Percentiles rank a stretch among this genome's conserved stretches.
These are phyloP conservation scores for Backusella macrospora DNA, from an alignment of 192 early-diverging fungal species.

Conservation along the genomic window DNA sequence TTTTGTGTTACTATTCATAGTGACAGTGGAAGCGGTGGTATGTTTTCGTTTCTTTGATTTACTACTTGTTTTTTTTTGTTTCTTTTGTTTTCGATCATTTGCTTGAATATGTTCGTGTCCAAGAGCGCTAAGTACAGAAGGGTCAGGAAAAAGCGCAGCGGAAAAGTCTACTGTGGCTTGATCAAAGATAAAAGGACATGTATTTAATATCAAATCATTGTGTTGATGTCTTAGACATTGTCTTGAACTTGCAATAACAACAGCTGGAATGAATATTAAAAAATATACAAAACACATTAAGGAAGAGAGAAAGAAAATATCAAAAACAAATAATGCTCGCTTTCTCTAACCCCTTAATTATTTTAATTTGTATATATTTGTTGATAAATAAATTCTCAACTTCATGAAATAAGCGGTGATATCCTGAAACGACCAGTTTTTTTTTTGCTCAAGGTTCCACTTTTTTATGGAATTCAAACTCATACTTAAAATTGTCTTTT, in stretches of 20 bases:
- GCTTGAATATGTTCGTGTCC: no score
- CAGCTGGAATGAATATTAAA: neutral
- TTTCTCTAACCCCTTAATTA: neutral
- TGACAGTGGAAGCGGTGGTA: neutral
- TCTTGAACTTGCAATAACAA: neutral
- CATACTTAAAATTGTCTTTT: no score
- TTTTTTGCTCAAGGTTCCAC: no score
- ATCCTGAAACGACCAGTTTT: no score
- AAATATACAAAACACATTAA: conserved; percentile 1
- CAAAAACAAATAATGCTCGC: neutral
- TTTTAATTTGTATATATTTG: neutral
- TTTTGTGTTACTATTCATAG: neutral
- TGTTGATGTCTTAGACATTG: neutral
- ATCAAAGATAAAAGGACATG: neutral
- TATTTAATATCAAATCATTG: conserved; percentile 4
- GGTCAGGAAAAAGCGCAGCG: neutral
- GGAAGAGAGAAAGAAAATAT: neutral
- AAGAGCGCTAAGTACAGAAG: neutral
- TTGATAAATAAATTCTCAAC: neutral
- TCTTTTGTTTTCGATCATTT: neutral
- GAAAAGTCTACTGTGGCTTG: neutral
- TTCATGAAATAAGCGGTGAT: no score
- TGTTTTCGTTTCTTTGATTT: neutral
- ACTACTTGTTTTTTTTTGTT: neutral
- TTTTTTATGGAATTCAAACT: no score